These are phyloP conservation scores for Boletus tylopilopsis DNA, from an alignment of 768 basidiomycete genomes.

Conservation along the genomic window DNA sequence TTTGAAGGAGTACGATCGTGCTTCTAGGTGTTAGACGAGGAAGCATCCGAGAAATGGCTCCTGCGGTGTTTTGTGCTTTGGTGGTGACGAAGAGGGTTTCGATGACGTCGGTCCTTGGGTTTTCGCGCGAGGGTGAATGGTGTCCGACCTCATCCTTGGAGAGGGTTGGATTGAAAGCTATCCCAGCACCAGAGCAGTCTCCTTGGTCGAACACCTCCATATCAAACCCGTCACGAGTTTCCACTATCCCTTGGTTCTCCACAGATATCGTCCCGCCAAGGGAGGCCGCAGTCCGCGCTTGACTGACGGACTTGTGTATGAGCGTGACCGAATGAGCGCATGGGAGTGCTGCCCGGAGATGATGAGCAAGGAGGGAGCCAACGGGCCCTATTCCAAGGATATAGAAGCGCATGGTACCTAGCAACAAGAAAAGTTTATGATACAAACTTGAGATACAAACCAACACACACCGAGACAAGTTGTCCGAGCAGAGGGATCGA, in stretches of 20 bases:
- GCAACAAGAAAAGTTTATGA: not conserved
- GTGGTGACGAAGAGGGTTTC: conserved; percentile 79
- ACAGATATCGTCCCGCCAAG: conserved; percentile 41
- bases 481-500: not conserved
- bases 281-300: conserved; percentile 34
- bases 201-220: conserved; percentile 45
- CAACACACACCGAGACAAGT: not conserved
- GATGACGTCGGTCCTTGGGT: conserved; percentile 40
- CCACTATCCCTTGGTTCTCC: conserved; percentile 46
- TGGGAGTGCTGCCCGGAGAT: conserved; percentile 64
- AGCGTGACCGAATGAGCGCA: conserved; percentile 55
- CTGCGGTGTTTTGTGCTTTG: conserved; percentile 66
- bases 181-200: conserved; percentile 21
- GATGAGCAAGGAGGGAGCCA: conserved; percentile 76
- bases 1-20: conserved; percentile 90
- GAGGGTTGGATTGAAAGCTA: conserved; percentile 14
- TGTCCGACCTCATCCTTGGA: conserved; percentile 11
- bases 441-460: not conserved
- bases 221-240: conserved; percentile 41
- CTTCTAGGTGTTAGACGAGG: conserved; percentile 61
- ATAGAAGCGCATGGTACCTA: conserved; percentile 56
- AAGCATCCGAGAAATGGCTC: conserved; percentile 53
- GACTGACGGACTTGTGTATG: conserved; percentile 54
- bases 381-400: conserved; percentile 79
- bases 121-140: conserved; percentile 11